Percentiles rank a stretch among this genome's conserved stretches.
These are phyloP conservation scores for Dipteronia sinensis DNA, from an alignment of 345 rosid species.

Conservation along the genomic window DNA sequence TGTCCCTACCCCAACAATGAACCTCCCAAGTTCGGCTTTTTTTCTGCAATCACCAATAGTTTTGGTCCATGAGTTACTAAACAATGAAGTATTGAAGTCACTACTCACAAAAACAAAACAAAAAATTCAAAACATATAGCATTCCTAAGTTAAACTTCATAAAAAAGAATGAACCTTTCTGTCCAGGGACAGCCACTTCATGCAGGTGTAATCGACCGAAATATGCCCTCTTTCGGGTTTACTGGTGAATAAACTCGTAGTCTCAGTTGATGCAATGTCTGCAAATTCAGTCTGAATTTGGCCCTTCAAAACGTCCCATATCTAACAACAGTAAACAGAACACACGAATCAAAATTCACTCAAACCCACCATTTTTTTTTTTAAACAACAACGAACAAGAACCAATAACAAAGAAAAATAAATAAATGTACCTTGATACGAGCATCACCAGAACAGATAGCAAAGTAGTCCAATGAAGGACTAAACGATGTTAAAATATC, in stretches of 20 bases:
- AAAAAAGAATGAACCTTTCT: constrained; percentile 43
- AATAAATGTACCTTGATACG: constrained; percentile 64
- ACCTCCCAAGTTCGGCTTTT: constrained; percentile 72
- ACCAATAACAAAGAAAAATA: background rate
- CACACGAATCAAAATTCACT: background rate
- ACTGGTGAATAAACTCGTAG: constrained; percentile 27
- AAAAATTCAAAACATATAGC: background rate
- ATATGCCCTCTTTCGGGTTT: constrained; percentile 66
- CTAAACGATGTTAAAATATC: constrained; percentile 80
- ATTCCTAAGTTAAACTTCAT: background rate
- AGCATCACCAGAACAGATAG: constrained; percentile 83
- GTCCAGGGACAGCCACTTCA: constrained; percentile 73
- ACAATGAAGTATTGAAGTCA: background rate
- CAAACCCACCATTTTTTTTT: background rate
- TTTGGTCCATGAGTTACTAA: constrained; percentile 11
- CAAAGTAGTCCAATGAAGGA: constrained; percentile 74
- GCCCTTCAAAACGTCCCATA: constrained; percentile 76
- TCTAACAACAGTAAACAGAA: constrained; percentile 34
- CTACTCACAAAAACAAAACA: background rate
- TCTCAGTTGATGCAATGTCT: constrained; percentile 56
- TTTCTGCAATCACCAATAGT: constrained; percentile 47
- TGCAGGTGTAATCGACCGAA: constrained; percentile 75
- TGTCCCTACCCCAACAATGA: constrained; percentile 79
- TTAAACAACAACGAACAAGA: background rate
- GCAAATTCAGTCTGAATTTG: constrained; percentile 82